Base-by-base conservation (phyloP, 2,329 filamentous ascomycete genomes). In the Alternaria consortialis region DNA sequence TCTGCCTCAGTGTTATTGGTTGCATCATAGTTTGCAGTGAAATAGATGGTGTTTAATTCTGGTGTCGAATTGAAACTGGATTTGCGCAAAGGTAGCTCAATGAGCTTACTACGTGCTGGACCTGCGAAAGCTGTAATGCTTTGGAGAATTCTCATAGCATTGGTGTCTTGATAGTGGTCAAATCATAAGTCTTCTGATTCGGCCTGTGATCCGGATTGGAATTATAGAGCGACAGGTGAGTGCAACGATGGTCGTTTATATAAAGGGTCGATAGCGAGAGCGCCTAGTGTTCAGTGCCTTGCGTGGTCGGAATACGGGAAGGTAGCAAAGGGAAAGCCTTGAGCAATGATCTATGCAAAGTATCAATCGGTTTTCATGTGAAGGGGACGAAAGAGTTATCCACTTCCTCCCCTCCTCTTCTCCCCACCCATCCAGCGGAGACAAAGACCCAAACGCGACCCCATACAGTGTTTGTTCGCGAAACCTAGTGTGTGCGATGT, bases 141-240 rank as follows among this genome's bases (percentile, higher is more conserved):
- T 6, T 29, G 25, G 42, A 44, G 27, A 15, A n/a, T 11, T 11
- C 23, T 44, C 42, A 29, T 44, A n/a, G 25, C 7, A 2, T 44
- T 29, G 25, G 15, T 31, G 6, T 29, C 42, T 46, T 46, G 42
- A 46, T 11, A 8, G 27, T 29, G 42, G 27, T 44, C 7, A 44
- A 27, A 12, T n/a, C 7, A 44, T 44, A 2, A 44, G 23, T 43
- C 40, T 43, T 9, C 40, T 12, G 0, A 20, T 43, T 4, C 11
- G 2, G 1, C 4, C 2, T 5, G 2, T 25, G 0, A 43, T 27
- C 7, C 5, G 0, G 40, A 12, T 2, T 43, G 12, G 7, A 23
- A 20, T 2, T 8, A 3, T 29, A 2, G 20, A 43, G 40, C 40
- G 40, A 43, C 11, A 5, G 40, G 42, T 44, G 43, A 20, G 20